Conservation (phyloP, 257 asterid species). For the Petunia secreta region DNA sequence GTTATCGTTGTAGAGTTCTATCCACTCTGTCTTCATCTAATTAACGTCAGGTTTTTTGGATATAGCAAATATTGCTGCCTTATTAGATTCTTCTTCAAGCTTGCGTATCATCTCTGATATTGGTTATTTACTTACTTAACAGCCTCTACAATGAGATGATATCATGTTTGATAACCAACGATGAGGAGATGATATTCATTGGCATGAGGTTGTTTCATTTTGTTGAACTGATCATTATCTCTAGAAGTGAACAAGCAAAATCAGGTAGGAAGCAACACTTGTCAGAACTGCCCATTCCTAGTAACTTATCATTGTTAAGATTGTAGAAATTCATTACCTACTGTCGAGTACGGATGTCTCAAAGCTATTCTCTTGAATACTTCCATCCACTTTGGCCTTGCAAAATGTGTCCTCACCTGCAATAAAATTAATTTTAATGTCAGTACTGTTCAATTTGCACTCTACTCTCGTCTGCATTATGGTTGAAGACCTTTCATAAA, state of each 20-base stretch:
- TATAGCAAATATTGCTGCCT: neutral
- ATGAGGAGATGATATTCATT: neutral
- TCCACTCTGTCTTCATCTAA: neutral
- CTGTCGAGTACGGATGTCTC: conserved; percentile 77
- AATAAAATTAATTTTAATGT: conserved; percentile 19
- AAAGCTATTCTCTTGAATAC: conserved; percentile 75
- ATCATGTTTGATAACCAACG: no score
- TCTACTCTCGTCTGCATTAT: neutral
- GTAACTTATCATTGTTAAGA: conserved; percentile 4
- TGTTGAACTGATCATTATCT: neutral
- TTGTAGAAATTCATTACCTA: conserved; percentile 53
- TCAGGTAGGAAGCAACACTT: neutral
- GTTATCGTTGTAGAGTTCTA: neutral
- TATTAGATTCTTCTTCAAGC: neutral
- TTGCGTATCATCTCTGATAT: neutral
- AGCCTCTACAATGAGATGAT: neutral
- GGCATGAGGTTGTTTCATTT: neutral
- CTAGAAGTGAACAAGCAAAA: conserved; percentile 1
- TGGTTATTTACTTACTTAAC: neutral
- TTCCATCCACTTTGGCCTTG: conserved; percentile 65
- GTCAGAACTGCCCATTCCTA: neutral
- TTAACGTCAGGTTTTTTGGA: neutral
- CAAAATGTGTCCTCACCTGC: conserved; percentile 72
- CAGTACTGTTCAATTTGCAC: neutral
- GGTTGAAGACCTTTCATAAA: neutral